phyloP scores from a whole-genome alignment of 306 rosid species.

The Echinosophora koreensis region DNA sequence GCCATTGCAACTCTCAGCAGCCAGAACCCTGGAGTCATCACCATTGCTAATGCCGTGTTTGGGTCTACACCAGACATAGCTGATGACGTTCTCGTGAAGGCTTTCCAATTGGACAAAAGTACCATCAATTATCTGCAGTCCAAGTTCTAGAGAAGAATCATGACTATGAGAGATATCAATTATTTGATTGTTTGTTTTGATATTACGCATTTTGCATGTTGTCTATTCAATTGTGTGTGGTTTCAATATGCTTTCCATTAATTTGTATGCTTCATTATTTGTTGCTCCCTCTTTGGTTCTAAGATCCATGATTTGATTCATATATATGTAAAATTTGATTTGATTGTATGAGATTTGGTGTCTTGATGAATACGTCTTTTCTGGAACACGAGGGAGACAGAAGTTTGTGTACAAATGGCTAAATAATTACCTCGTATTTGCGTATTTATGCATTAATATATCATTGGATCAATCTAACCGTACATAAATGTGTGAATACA shows the following conservation, averaged over 20 bases:
- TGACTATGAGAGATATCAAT: not conserved
- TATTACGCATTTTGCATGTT: not conserved
- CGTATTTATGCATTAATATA: no score
- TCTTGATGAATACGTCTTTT: not conserved
- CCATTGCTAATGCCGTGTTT: slow-evolving; percentile 51
- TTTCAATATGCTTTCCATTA: not conserved
- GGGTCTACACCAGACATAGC: slow-evolving; percentile 46
- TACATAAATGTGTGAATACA: no score
- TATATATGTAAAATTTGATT: not conserved
- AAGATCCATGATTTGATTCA: not conserved
- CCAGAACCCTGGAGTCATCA: slow-evolving; percentile 51
- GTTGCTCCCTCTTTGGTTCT: not conserved
- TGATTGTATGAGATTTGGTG: not conserved
- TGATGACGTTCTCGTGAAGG: slow-evolving; percentile 38
- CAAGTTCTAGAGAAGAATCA: slow-evolving; percentile 41
- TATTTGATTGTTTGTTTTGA: not conserved
- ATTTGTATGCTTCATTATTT: slow-evolving; percentile 13
- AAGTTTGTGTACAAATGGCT: no score
- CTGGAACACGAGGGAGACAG: no score
- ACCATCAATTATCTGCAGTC: slow-evolving; percentile 33
- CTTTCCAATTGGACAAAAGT: slow-evolving; percentile 38
- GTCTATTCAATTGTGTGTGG: not conserved
- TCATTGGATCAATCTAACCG: no score
- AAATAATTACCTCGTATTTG: no score
- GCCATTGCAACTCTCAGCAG: slow-evolving; percentile 56